These are phyloP conservation scores for Ligustrum vulgare DNA, from an alignment of 257 asterid species.

Conservation along the genomic window DNA sequence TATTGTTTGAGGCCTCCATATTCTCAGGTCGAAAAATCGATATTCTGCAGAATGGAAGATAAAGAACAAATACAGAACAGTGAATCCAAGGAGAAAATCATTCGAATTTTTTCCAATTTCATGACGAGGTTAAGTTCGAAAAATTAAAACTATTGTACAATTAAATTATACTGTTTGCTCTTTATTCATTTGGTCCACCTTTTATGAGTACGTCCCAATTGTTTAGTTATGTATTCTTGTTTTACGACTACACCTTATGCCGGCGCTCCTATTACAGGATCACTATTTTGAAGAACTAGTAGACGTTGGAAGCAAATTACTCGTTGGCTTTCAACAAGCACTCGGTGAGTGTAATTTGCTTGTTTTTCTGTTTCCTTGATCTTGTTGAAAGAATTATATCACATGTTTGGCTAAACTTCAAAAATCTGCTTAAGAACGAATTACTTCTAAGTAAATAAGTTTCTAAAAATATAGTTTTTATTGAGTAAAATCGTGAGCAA, in stretches of 20 bases:
- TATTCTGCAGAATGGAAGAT: constrained; percentile 44
- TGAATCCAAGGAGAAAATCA: constrained; percentile 26
- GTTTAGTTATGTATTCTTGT: not conserved
- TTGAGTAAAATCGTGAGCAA: not conserved
- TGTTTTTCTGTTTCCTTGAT: not conserved
- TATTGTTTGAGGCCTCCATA: no score
- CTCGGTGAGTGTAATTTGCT: constrained; percentile 47
- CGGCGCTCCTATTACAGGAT: constrained; percentile 40
- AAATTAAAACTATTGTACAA: not conserved
- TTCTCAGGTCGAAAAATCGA: no score
- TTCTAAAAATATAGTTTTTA: not conserved
- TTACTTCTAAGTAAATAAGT: not conserved
- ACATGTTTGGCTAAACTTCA: not conserved
- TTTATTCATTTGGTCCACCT: not conserved
- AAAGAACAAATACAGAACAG: constrained; percentile 25
- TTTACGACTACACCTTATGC: not conserved
- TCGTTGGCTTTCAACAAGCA: constrained; percentile 66
- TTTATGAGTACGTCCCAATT: not conserved
- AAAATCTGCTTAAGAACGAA: not conserved
- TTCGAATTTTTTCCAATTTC: constrained; percentile 48
- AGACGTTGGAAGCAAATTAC: constrained; percentile 49
- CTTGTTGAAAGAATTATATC: not conserved
- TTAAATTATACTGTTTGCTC: not conserved
- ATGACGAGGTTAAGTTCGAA: constrained; percentile 52
- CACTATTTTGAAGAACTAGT: constrained; percentile 62